Evolutionary conservation across 2,329 filamentous ascomycete species (phyloP).

Genomic region (Aspergillus sp.): DNA sequence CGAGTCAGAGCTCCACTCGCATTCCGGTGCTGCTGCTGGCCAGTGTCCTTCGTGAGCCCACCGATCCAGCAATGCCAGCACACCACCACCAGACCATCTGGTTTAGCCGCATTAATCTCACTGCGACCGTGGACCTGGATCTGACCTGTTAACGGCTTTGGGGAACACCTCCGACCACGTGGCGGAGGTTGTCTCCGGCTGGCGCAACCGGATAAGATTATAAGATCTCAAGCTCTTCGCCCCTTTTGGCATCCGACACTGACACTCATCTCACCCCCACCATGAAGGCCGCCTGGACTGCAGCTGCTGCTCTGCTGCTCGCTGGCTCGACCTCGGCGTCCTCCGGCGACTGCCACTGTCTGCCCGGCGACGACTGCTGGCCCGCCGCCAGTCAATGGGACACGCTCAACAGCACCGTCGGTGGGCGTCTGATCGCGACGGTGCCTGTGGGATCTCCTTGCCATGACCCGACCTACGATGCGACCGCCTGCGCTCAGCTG

Average conservation of each 20-base stretch:
- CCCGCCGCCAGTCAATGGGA: conserved; percentile 33
- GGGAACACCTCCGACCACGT: conserved; percentile 25
- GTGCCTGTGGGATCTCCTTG: conserved; percentile 40
- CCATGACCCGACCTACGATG: conserved; percentile 30
- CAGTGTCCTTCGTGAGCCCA: too few species aligned
- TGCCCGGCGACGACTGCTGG: conserved; percentile 42
- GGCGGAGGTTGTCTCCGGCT: neutral
- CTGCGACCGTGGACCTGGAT: neutral
- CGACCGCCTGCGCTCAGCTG: conserved; percentile 19
- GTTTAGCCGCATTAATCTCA: too few species aligned
- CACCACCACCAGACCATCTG: too few species aligned
- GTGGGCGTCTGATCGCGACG: conserved; percentile 39
- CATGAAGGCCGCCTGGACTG: conserved; percentile 27
- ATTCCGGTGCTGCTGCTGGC: too few species aligned
- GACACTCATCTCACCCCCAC: neutral
- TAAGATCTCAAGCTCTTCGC: too few species aligned
- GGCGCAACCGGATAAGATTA: too few species aligned
- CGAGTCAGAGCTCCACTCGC: too few species aligned
- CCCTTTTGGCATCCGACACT: too few species aligned
- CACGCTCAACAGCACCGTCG: conserved; percentile 37
- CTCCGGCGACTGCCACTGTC: conserved; percentile 21
- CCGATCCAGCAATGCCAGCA: too few species aligned
- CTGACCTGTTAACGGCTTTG: conserved; percentile 13
- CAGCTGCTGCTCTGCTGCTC: conserved; percentile 5
- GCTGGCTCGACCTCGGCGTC: conserved; percentile 16